These are phyloP conservation scores for Paramecium octaurelia DNA, from an alignment of 73 alveolate genomes.

Conservation along the genomic window DNA sequence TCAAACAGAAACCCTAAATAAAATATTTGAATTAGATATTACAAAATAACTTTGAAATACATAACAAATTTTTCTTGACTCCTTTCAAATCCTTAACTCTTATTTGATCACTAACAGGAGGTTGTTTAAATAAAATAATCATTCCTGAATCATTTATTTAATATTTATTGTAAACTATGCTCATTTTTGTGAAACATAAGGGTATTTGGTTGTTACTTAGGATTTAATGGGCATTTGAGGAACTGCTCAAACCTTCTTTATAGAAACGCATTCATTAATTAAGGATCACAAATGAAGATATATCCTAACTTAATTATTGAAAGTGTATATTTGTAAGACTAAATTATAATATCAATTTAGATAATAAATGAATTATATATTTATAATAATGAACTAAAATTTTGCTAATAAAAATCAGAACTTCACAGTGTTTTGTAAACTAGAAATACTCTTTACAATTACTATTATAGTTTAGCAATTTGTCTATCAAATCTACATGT, in stretches of 20 bases:
- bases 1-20: neutral
- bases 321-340: conserved; percentile 26
- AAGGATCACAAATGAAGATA: neutral
- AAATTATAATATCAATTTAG: neutral
- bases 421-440: conserved; percentile 16
- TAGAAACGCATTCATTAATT: neutral
- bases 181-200: neutral
- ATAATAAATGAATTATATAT: neutral
- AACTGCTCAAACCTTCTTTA: neutral
- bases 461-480: conserved; percentile 91
- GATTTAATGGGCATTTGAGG: neutral
- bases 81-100: neutral
- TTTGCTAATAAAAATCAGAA: neutral
- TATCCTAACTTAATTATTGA: neutral
- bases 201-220: neutral
- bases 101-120: neutral
- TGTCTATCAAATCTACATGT: conserved; percentile 95
- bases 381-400: neutral
- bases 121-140: neutral
- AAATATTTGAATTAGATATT: neutral
- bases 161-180: neutral
- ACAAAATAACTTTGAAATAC: neutral
- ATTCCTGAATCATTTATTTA: neutral
- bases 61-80: neutral
- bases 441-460: neutral